These are phyloP conservation scores for Ehretia macrophylla DNA, from an alignment of 257 asterid species.

Conservation along the genomic window DNA sequence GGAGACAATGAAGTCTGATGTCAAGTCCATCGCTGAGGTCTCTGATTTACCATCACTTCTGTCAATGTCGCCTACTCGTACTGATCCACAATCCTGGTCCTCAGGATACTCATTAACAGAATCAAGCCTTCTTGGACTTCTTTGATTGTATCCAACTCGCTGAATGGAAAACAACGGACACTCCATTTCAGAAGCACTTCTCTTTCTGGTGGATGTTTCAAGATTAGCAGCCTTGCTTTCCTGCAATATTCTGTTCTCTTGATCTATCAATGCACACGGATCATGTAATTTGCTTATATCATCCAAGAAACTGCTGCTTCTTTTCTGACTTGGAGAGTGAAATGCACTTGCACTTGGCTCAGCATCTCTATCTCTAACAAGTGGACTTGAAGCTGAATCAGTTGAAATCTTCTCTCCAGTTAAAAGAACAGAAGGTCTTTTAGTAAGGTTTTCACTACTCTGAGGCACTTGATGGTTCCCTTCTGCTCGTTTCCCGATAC, in stretches of 20 bases:
- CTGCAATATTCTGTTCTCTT: conserved; percentile 12
- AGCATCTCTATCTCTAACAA: neutral
- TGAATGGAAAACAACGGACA: conserved; percentile 20
- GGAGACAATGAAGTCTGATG: conserved; percentile 19
- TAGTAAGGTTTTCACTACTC: conserved; percentile 4
- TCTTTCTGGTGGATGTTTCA: conserved; percentile 31
- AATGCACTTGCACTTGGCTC: conserved; percentile 7
- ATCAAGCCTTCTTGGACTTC: conserved; percentile 11
- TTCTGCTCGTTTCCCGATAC: conserved; percentile 4
- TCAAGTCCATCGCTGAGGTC: conserved; percentile 16
- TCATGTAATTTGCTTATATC: conserved; percentile 13
- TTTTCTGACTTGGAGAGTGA: conserved; percentile 11
- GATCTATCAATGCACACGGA: conserved; percentile 10
- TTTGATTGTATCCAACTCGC: conserved; percentile 21
- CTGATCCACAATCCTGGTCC: conserved; percentile 18
- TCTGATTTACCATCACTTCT: conserved; percentile 25
- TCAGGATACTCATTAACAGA: conserved; percentile 11
- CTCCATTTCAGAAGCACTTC: conserved; percentile 35
- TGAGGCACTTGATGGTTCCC: conserved; percentile 5
- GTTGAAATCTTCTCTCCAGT: conserved; percentile 1
- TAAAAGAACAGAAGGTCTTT: conserved; percentile 12
- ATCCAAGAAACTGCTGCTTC: conserved; percentile 11
- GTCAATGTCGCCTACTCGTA: conserved; percentile 19
- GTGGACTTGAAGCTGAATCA: conserved; percentile 12
- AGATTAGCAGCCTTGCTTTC: conserved; percentile 14